Conservation (phyloP, 2,329 filamentous ascomycete species). For the Aspergillus persii region DNA sequence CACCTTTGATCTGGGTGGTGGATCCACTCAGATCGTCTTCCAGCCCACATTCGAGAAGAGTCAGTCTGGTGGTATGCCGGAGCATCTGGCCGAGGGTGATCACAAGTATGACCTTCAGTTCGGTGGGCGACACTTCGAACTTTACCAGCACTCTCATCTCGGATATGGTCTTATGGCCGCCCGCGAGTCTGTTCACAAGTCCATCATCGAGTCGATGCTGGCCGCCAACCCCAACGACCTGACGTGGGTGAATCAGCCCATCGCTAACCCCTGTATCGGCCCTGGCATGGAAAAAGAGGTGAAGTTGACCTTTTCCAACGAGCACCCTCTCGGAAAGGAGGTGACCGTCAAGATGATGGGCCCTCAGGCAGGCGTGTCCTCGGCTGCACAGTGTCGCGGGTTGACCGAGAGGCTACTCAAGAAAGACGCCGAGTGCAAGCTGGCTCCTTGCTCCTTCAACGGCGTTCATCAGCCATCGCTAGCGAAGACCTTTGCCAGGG, state of each 20-base stretch:
- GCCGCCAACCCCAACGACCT: constrained; percentile 59
- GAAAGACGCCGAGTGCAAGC: constrained; percentile 77
- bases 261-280: constrained; percentile 82
- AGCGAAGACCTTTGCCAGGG: constrained; percentile 83
- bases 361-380: constrained; percentile 62
- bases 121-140: constrained; percentile 82
- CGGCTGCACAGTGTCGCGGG: constrained; percentile 79
- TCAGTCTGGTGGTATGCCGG: constrained; percentile 74
- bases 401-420: constrained; percentile 86
- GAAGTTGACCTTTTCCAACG: constrained; percentile 66
- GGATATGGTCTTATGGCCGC: constrained; percentile 96
- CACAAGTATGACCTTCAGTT: constrained; percentile 94
- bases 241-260: constrained; percentile 67
- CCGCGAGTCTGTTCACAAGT: constrained; percentile 77
- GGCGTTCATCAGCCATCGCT: constrained; percentile 92
- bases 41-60: constrained; percentile 84
- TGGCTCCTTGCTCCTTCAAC: constrained; percentile 97
- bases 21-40: constrained; percentile 98
- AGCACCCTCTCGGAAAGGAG: constrained; percentile 63
- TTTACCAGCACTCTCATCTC: constrained; percentile 98
- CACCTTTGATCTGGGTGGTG: constrained; percentile 92
- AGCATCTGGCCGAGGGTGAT: constrained; percentile 80
- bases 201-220: constrained; percentile 70
- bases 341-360: constrained; percentile 84
- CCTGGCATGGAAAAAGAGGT: constrained; percentile 75